Conservation (phyloP, 164 flowering plant genomes). For the Nymphaea thermarum region DNA sequence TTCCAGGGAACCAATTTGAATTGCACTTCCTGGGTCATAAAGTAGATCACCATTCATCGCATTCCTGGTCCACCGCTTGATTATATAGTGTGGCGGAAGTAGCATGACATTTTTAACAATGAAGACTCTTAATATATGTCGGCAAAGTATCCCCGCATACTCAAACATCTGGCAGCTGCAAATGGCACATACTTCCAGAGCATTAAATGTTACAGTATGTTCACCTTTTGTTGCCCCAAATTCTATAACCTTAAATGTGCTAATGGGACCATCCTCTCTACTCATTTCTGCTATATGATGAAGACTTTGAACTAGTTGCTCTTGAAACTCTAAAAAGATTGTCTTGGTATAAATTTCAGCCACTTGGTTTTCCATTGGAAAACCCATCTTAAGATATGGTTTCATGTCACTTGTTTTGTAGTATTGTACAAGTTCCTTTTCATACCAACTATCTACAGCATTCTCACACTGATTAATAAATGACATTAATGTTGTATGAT, state of each 20-base stretch:
- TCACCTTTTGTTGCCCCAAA: not conserved
- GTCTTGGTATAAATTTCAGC: not conserved
- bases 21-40: not conserved
- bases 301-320: not conserved
- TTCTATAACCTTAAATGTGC: not conserved
- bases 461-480: not conserved
- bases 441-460: not conserved
- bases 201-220: constrained; percentile 2
- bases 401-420: not conserved
- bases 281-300: not conserved
- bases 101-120: not conserved
- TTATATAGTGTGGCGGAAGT: constrained; percentile 8
- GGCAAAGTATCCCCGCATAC: constrained; percentile 10
- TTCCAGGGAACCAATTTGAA: not conserved
- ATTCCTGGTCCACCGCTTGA: constrained; percentile 8
- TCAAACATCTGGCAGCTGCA: constrained; percentile 9
- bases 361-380: not conserved
- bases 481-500: constrained; percentile 16
- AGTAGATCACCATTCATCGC: constrained; percentile 5
- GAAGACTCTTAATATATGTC: constrained; percentile 6
- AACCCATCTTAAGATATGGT: not conserved
- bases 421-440: not conserved
- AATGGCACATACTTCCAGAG: constrained; percentile 2
- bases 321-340: constrained; percentile 1
- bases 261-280: not conserved